Evolutionary conservation across 2,329 filamentous ascomycete genomes (phyloP).

Genomic region (Cordyceps javanica): DNA sequence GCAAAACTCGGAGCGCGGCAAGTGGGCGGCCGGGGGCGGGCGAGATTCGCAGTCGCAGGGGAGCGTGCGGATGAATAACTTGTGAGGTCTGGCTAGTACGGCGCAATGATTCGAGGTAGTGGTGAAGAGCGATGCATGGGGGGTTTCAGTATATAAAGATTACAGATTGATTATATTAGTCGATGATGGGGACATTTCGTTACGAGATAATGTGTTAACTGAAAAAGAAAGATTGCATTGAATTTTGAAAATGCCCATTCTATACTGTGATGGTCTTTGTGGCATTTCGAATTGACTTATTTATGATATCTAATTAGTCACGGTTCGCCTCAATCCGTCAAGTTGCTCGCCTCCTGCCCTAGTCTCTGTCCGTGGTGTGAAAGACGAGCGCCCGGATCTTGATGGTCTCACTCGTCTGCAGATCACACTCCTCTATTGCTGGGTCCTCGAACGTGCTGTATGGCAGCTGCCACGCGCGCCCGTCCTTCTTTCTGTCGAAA

Average conservation of each 20-base stretch:
- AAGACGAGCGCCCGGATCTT: constrained; percentile 51
- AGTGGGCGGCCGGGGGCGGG: constrained; percentile 20
- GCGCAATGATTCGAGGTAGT: no score
- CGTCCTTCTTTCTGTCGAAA: constrained; percentile 52
- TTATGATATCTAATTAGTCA: no score
- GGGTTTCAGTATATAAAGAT: neutral
- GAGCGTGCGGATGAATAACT: constrained; percentile 12
- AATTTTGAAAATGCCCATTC: no score
- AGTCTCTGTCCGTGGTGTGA: constrained; percentile 34
- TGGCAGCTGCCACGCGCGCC: constrained; percentile 45
- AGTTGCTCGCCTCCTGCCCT: neutral
- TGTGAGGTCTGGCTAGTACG: no score
- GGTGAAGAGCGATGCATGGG: no score
- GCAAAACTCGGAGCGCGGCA: constrained; percentile 20
- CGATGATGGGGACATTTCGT: no score
- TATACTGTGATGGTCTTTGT: no score
- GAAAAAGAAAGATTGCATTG: no score
- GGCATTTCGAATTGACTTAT: no score
- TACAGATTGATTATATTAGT: no score
- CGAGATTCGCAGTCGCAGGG: constrained; percentile 18
- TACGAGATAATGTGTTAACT: no score
- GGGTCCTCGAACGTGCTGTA: constrained; percentile 49
- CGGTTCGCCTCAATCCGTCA: no score
- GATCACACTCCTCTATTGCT: constrained; percentile 26
- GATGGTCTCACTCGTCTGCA: constrained; percentile 52